Evolutionary conservation across 805 yeast genomes (phyloP), one percentile per base, ranked within the genome.

Genomic region (Saccharomyces kudriavzevii): DNA sequence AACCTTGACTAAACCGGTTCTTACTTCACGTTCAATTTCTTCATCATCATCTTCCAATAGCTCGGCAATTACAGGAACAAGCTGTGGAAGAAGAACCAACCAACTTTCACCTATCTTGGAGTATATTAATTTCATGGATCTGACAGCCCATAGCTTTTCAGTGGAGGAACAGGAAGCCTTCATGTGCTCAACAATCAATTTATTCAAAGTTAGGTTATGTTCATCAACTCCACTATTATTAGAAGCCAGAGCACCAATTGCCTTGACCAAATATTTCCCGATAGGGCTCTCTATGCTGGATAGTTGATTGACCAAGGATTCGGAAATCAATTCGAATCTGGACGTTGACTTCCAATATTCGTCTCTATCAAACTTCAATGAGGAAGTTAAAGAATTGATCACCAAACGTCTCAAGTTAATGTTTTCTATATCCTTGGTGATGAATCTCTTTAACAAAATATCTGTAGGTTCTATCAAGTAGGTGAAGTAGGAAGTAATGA

Each of bases 21-120:
- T 84, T 2, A 90, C 97, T 70, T 90, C 97, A 65, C 81, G 68
- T 70, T 94, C 98, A 29, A 94, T 96, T 49, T 80, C 83, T 69
- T 94, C 99, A 58, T 91, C 95, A 56, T 94, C 98, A 67, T 91
- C 98, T 66, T 94, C 99, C 57, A 94, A 77, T 54, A 94, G 74
- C 72, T 94, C 99, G 6, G 98, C 97, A 69, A 94, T 89, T 56
- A 89, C 79, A 31, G 99, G 99, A 57, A 94, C 96, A 61, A 94
- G 78, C 66, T 91, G 97, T 25, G 99, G 99, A 62, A 94, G 77
- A 74, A 87, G 78, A 31, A 85, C 75, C 59, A 94, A 78, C 99
- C 98, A 94, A 68, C 84, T 89, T 63, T 94, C 98, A 52, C 98
- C 97, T 62, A 90, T 85, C 74, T 87, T 87, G 59, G 87, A 87